Base-by-base conservation (phyloP, 305 asterid species). In the Lippia alba region DNA sequence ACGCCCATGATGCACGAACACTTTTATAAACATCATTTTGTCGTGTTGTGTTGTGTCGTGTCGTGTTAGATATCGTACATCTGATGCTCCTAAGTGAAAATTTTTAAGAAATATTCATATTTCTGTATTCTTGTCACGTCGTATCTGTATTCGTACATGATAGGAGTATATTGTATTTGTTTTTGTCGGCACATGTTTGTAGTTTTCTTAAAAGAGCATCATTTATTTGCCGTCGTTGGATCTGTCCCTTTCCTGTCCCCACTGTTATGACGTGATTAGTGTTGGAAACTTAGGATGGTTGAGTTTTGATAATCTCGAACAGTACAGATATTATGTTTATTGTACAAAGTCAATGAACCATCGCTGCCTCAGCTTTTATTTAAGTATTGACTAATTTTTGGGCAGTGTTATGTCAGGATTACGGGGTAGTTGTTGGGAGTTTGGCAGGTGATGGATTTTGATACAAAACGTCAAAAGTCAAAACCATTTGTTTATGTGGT, bases 201-300 rank as follows among this genome's bases (percentile, higher is more conserved):
- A 63, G 45, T 71, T 50, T 41, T 76, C 73, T 41, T 18, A 17
- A 57, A 57, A 8, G 71, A 72, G 71, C 68, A 69, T 80, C 75
- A 67, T 67, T 41, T 66, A 59, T 69, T 49, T 72, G 80, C 74
- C 83, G 72, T 67, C 79, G 60, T 72, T 83, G 75, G 78, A 80
- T 81, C 74, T 78, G 80, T 71, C 75, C 80, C 64, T 70, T 76
- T 72, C 3, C 30, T 81, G 81, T 70, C 78, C 48, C 78, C 48
- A 18, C 70, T 54, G 67, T 55, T 70, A 61, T 66, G 45, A 51
- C 9, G 59, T 48, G 9, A 36, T 71, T 61, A 73, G 39, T 56
- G 18, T 62, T 24, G 32, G 64, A 56, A 61, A 72, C 71, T 72
- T 75, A 53, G 69, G 61, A 76, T 69, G 79, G 61, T 74, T 72